These are phyloP conservation scores for Venturiaceae sp. DNA, from an alignment of 2,329 filamentous ascomycete species.

Conservation along the genomic window DNA sequence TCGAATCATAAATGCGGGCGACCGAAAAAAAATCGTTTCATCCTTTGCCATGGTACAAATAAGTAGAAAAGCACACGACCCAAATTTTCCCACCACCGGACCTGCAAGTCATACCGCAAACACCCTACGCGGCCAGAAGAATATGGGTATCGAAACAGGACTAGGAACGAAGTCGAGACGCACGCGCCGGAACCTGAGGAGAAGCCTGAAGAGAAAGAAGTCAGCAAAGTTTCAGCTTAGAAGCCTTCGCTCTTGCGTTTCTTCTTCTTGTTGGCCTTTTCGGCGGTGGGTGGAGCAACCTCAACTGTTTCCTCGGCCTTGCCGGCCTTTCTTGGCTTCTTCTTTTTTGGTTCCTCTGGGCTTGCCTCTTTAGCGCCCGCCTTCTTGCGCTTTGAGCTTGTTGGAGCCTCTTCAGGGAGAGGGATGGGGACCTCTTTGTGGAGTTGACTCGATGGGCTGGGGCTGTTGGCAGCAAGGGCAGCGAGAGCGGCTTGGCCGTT, in stretches of 20 bases:
- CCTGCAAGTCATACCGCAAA: background rate
- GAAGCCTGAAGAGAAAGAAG: background rate
- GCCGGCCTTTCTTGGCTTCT: conserved; percentile 3
- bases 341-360: conserved; percentile 6
- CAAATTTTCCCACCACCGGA: background rate
- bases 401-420: conserved; percentile 8
- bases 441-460: conserved; percentile 4
- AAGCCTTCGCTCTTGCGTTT: conserved; percentile 15
- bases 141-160: background rate
- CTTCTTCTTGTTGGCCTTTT: conserved; percentile 5
- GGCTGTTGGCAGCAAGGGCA: conserved; percentile 12
- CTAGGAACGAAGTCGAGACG: background rate
- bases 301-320: background rate
- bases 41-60: background rate
- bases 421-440: conserved; percentile 1
- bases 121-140: background rate
- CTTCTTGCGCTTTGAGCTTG: conserved; percentile 6
- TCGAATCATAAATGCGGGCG: background rate
- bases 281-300: background rate
- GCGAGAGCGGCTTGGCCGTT: conserved; percentile 14
- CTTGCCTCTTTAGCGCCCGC: conserved; percentile 1
- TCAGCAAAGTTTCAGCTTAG: conserved; percentile 18
- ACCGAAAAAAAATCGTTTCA: background rate
- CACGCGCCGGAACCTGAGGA: background rate
- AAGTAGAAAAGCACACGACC: background rate